phyloP scores from a whole-genome alignment of 495 filamentous ascomycete genomes.

The Aeminium ludgeri region DNA sequence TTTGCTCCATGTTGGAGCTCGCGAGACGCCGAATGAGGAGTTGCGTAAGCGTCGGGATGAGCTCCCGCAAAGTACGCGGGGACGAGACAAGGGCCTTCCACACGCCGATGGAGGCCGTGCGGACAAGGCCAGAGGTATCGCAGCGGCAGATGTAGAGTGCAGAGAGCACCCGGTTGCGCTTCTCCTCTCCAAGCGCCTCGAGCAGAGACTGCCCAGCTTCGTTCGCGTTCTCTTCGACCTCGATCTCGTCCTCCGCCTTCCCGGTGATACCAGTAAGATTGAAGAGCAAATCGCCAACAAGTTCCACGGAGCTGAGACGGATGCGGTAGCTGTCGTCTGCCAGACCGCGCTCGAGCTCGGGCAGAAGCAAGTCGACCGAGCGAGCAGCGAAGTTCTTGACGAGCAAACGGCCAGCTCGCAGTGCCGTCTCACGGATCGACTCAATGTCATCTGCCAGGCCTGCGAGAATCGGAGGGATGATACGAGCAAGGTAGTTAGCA shows the following conservation, averaged over 20 bases:
- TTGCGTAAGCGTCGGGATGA: slow-evolving; percentile 84
- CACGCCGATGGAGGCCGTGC: slow-evolving; percentile 74
- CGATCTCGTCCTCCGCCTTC: slow-evolving; percentile 55
- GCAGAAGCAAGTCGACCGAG: slow-evolving; percentile 82
- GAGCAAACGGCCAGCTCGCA: slow-evolving; percentile 78
- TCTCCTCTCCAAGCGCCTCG: slow-evolving; percentile 87
- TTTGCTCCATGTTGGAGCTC: slow-evolving; percentile 94
- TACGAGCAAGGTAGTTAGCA: slow-evolving; percentile 81
- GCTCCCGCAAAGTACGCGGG: slow-evolving; percentile 80
- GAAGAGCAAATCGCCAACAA: slow-evolving; percentile 93
- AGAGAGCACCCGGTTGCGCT: slow-evolving; percentile 85
- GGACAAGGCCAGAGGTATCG: slow-evolving; percentile 87
- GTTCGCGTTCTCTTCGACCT: slow-evolving; percentile 57
- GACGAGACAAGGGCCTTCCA: slow-evolving; percentile 96
- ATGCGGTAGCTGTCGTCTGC: slow-evolving; percentile 94
- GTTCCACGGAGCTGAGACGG: slow-evolving; percentile 87
- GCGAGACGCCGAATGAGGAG: slow-evolving; percentile 87
- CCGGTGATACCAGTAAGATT: slow-evolving; percentile 90
- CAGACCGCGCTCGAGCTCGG: slow-evolving; percentile 86
- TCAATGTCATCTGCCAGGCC: slow-evolving; percentile 93
- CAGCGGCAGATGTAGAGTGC: slow-evolving; percentile 93
- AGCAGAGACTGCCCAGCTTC: slow-evolving; percentile 82
- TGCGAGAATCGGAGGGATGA: slow-evolving; percentile 88
- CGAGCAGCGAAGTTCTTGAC: slow-evolving; percentile 96
- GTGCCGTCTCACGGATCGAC: slow-evolving; percentile 81